A percentile compares a stretch with the other conserved stretches of the same genome.
Evolutionary conservation across 129 eudicot genomes (phyloP).

Genomic region (Kitagawia praeruptora): DNA sequence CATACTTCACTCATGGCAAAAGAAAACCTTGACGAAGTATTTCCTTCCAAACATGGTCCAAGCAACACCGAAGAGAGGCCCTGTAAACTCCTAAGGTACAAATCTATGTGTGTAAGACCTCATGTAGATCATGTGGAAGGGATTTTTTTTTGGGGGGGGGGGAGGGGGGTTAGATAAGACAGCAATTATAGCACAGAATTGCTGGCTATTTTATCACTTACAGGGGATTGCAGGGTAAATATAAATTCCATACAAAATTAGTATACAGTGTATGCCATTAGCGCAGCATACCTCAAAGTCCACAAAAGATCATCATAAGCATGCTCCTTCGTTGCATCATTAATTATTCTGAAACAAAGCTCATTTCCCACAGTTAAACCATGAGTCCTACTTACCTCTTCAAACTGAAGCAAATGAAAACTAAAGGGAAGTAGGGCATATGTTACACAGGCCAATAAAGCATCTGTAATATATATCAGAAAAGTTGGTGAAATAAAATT

Average conservation of each 20-base stretch:
- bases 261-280: slow-evolving; percentile 2
- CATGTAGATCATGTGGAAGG: neutral
- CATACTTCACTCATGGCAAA: slow-evolving; percentile 20
- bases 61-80: slow-evolving; percentile 60
- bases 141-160: too few species aligned
- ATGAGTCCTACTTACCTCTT: neutral
- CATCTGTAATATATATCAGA: neutral
- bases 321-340: slow-evolving; percentile 70
- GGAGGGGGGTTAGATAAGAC: neutral
- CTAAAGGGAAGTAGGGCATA: neutral
- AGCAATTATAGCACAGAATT: neutral
- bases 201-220: too few species aligned
- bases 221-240: neutral
- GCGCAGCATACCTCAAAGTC: slow-evolving; percentile 69
- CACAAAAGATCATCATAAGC: slow-evolving; percentile 79
- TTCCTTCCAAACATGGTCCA: slow-evolving; percentile 25
- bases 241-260: slow-evolving; percentile 3
- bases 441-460: neutral
- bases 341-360: slow-evolving; percentile 53
- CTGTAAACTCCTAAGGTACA: slow-evolving; percentile 63
- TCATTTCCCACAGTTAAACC: neutral
- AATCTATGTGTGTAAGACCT: slow-evolving; percentile 13
- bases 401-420: neutral
- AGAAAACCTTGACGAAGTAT: slow-evolving; percentile 26
- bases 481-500: neutral